Conservation (phyloP, 805 yeast species). For the Wickerhamomyces pijperi region DNA sequence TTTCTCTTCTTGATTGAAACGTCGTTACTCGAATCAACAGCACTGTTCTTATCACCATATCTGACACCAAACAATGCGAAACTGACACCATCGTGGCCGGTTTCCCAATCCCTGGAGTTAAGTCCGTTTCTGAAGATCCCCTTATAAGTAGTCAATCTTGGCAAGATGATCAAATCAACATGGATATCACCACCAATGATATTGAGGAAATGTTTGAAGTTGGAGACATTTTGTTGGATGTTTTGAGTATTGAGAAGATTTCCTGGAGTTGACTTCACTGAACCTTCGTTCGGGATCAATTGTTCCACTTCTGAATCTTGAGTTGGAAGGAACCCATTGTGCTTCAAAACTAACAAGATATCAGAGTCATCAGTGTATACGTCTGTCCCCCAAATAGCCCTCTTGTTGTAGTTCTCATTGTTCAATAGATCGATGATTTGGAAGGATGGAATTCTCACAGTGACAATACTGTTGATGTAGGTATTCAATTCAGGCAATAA, state of each 20-base stretch:
- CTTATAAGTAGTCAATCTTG: constrained; percentile 49
- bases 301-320: constrained; percentile 14
- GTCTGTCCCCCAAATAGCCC: constrained; percentile 81
- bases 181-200: constrained; percentile 23
- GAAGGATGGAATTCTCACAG: constrained; percentile 19
- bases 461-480: constrained; percentile 29
- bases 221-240: constrained; percentile 19
- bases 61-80: constrained; percentile 39
- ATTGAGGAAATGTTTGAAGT: constrained; percentile 16
- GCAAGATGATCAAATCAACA: constrained; percentile 40
- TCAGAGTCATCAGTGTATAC: constrained; percentile 93
- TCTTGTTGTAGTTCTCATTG: constrained; percentile 13
- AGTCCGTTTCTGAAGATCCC: constrained; percentile 63
- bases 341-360: constrained; percentile 60
- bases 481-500: constrained; percentile 23
- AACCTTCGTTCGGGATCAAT: constrained; percentile 6
- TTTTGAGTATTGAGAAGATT: constrained; percentile 22
- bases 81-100: constrained; percentile 72
- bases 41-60: constrained; percentile 19
- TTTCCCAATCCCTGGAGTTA: constrained; percentile 64
- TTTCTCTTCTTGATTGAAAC: constrained; percentile 13
- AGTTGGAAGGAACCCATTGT: constrained; percentile 53
- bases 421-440: constrained; percentile 16
- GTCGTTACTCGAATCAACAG: constrained; percentile 13
- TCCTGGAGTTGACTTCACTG: constrained; percentile 26